phyloP scores from a whole-genome alignment of 495 filamentous ascomycete species.

The Aspergillus steynii region DNA sequence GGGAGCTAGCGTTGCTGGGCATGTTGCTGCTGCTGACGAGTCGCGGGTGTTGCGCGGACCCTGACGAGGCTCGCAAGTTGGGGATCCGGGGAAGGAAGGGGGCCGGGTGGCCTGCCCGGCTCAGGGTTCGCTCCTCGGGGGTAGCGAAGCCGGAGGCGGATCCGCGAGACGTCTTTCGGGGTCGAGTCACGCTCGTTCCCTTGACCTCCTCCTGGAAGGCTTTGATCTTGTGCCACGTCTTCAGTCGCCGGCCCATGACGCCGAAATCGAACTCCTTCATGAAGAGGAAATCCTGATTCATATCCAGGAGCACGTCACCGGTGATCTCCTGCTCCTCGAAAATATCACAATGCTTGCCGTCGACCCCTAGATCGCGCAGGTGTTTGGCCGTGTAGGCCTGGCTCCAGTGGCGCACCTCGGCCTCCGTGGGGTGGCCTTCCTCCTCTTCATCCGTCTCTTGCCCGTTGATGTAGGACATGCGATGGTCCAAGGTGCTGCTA shows the following conservation, averaged over 20 bases:
- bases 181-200: slow-evolving; percentile 25
- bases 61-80: slow-evolving; percentile 40
- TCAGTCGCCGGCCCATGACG: slow-evolving; percentile 80
- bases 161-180: slow-evolving; percentile 25
- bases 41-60: slow-evolving; percentile 34
- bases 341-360: slow-evolving; percentile 82
- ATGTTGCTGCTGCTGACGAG: slow-evolving; percentile 33
- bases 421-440: slow-evolving; percentile 53
- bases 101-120: slow-evolving; percentile 38
- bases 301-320: slow-evolving; percentile 87
- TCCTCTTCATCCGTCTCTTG: slow-evolving; percentile 80
- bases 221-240: slow-evolving; percentile 95
- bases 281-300: slow-evolving; percentile 91
- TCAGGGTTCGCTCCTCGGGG: slow-evolving; percentile 41
- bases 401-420: slow-evolving; percentile 72
- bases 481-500: slow-evolving; percentile 72
- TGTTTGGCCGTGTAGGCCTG: slow-evolving; percentile 80
- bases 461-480: slow-evolving; percentile 86
- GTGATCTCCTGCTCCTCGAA: slow-evolving; percentile 96
- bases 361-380: slow-evolving; percentile 76
- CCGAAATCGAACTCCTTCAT: slow-evolving; percentile 96
- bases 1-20: slow-evolving; percentile 31
- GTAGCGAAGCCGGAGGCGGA: slow-evolving; percentile 33
- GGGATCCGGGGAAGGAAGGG: slow-evolving; percentile 63
- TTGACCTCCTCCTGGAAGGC: slow-evolving; percentile 81